A percentile compares a stretch with the other conserved stretches of the same genome.
Conservation (phyloP, 2,329 filamentous ascomycete species). For the Colletotrichum incanum region DNA sequence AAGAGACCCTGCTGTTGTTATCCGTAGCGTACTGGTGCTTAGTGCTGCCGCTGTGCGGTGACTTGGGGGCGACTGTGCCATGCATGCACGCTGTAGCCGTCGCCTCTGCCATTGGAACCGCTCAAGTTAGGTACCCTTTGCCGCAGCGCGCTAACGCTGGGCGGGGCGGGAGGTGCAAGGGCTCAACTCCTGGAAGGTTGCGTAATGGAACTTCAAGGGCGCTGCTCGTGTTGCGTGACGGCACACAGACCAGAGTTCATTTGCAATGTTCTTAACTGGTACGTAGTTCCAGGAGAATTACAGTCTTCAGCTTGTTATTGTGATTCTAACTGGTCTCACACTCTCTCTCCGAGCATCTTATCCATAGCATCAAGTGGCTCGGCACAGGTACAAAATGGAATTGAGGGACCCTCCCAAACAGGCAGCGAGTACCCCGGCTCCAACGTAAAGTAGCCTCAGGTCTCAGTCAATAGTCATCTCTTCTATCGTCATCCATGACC, state of each 20-base stretch:
- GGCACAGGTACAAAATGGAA: not conserved
- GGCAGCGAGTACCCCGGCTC: conserved; percentile 23
- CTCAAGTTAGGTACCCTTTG: conserved; percentile 21
- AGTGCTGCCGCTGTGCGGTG: not conserved
- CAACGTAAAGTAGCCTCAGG: conserved; percentile 28
- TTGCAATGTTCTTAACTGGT: not conserved
- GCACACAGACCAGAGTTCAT: not conserved
- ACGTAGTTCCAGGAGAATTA: not conserved
- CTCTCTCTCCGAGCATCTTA: not conserved
- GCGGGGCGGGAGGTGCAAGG: conserved; percentile 20
- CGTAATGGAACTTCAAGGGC: not conserved
- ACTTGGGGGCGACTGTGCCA: not conserved
- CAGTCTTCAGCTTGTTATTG: not conserved
- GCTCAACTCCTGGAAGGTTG: conserved; percentile 2
- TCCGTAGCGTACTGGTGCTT: not conserved
- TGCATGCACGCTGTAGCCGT: not conserved
- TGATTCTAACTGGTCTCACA: no score
- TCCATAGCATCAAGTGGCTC: not conserved
- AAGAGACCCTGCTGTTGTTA: conserved; percentile 7
- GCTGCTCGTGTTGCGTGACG: not conserved
- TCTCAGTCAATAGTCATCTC: conserved; percentile 3
- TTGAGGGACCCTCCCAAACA: not conserved
- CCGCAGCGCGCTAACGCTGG: conserved; percentile 27
- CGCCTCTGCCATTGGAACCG: conserved; percentile 3
- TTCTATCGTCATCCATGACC: conserved; percentile 38